Evolutionary conservation across 768 basidiomycete species (phyloP), one percentile per base, ranked within the genome.

Genomic region (Daedalea quercina): DNA sequence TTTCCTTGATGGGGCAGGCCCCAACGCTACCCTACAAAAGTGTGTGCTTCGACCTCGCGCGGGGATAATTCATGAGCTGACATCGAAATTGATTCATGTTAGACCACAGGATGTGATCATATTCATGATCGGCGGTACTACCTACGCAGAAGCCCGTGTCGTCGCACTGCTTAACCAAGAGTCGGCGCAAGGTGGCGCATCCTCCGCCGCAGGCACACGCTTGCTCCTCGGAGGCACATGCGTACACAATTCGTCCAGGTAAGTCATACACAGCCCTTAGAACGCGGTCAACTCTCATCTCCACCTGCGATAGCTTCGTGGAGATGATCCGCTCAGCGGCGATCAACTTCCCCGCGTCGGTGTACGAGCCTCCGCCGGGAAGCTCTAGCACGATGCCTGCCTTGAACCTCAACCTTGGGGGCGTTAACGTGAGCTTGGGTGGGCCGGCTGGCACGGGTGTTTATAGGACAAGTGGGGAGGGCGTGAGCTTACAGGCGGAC

Each of bases 31-130:
- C 26, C 64, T 94, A 51, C 90, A 90, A 65, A 74, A 85, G 89
- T 86, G 59, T 20, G 70, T 65, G n/a, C n/a, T n/a, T n/a, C n/a
- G n/a, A n/a, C n/a, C n/a, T n/a, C n/a, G n/a, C n/a, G n/a, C n/a
- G n/a, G n/a, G n/a, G n/a, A n/a, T n/a, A n/a, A n/a, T n/a, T n/a
- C n/a, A n/a, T 31, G 28, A 6, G 28, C 28, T 31, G 28, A 31
- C n/a, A n/a, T 6, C 28, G 28, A 31, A 31, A 31, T 31, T 31
- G 28, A 4, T 11, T 31, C 4, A 4, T 11, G 20, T 9, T 62
- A 95, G 95, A 60, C 87, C 94, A 9, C 95, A 97, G 60, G 95
- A 98, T 67, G 81, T 98, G 43, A 96, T 99, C 54, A 75, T 99
- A 54, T 99, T 98, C 70, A 87, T 99, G 74, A 83, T 98, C 54